Evolutionary conservation across 768 basidiomycete species (phyloP), one percentile per base, ranked within the genome.

Genomic region (Mycena galericulata): DNA sequence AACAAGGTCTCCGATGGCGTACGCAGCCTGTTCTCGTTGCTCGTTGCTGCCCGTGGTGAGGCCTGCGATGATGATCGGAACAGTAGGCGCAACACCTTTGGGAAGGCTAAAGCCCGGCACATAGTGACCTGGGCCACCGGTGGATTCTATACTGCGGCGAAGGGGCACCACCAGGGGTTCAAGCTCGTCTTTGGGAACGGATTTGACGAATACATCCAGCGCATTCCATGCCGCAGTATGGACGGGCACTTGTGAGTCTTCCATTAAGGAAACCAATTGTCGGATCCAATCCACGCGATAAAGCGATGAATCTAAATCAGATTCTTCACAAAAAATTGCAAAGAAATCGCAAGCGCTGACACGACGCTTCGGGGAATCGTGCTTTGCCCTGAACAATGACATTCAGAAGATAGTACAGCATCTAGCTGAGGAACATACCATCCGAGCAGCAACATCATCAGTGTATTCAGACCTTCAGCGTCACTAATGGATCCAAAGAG

Each of bases 281-380:
- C 97, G 90, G 61, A 98, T 88, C 96, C 97, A 99, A 77, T 99
- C 98, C 69, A 96, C 82, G 22, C 93, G 90, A 79, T 98, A 99
- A 26, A 96, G 78, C 0, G 93, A 90, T 0, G 89, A 86, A 75
- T 99, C 97, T 43, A 95, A 84, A 41, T 91, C 87, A 4, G 94
- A 92, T 51, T 88, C 91, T 71, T 94, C 89, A 75, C 96, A 98
- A 82, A 98, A 96, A 1, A 86, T 82, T 4, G 89, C 82, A 77
- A 99, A 94, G 49, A 97, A 81, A 34, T 87, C 82, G 81, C 92
- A 93, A 3, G 93, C 92, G 62, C 89, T 95, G 56, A 92, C 89
- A 41, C 97, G 90, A 24, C 96, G 88, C 27, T 76, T 81, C 0
- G 92, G 90, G 1, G 85, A 77, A 22, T 92, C 91, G 69, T 89